Evolutionary conservation across 495 filamentous ascomycete genomes (phyloP), one percentile per base, ranked within the genome.

Genomic region (Penicillium maclennaniae): DNA sequence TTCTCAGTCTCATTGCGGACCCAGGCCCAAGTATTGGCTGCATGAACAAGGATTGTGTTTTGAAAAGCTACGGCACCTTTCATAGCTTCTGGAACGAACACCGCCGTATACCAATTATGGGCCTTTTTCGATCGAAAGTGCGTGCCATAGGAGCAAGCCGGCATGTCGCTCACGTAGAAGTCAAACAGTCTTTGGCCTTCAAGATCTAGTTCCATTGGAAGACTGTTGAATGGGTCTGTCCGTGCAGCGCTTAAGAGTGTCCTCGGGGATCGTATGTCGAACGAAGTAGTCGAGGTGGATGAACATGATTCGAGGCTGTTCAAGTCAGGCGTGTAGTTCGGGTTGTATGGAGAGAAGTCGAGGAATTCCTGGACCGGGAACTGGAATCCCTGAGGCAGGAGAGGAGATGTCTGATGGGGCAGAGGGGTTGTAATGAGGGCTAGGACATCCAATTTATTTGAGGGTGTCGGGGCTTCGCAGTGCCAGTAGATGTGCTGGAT

Each of bases 161-260:
- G 70, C 69, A 74, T 72, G 25, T 66, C 62, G 34, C 67, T 69
- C n/a, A 70, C 66, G 38, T 72, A 74, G 37, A 71, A 72, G 48
- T 74, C 73, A 31, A 72, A 72, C 4, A 72, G 48, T 16, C 55
- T 52, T 45, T 70, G 59, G 16, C 63, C 66, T 38, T 73, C 63
- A 7, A 49, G 43, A 47, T 64, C 57, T 21, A 73, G 31, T 10
- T 69, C 62, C 28, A 68, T 43, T 16, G 72, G 71, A 17, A 73
- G 51, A 1, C 56, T 54, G 43, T 73, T 68, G 55, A 74, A 75
- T 7, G 69, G 65, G 37, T 73, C 65, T 10, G 68, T 73, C 15
- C 66, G 63, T 14, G 72, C 68, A 36, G 71, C 69, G 25, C 67
- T 72, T 26, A 73, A 45, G 2, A 73, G 59, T 6, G 67, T 61